Base-by-base conservation (phyloP, 2,329 filamentous ascomycete species). In the Neopestalotiopsis sp. region DNA sequence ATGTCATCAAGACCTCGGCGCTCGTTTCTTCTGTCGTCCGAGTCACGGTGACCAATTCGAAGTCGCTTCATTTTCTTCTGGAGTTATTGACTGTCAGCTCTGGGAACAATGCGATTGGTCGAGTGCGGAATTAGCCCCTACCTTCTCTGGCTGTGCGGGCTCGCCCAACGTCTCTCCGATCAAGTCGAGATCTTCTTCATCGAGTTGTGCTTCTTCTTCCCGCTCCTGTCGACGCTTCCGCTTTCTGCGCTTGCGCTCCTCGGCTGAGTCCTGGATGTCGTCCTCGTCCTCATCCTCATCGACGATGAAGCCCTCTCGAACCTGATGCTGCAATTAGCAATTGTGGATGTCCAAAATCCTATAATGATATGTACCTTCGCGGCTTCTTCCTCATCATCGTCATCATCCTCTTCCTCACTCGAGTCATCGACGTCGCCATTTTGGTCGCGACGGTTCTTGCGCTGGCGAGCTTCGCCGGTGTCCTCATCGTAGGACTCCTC, bases 41-140 rank as follows among this genome's bases (percentile, higher is more conserved):
- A 91, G 72, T 92, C 91, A 70, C 92, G 89, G 73, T 95, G 94
- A 67, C 96, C 95, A 72, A 94, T 93, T 85, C 98, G 99, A 67
- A 99, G 89, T 56, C 96, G 93, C 82, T 99, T 99, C 86, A 97
- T 97, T 79, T 97, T 97, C 74, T 92, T 91, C 91, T 97, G 72
- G 42, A 42, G 13, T 63, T 34, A n/a, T 67, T 3, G 2, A 42
- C 64, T 49, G 5, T 38, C 10, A 63, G 30, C 30, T n/a, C 10
- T 17, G 10, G 64, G n/a, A 20, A 4, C n/a, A 13, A 32, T 14
- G 32, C 59, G 13, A 42, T 34, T 65, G 45, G 61, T 24, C 69
- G 4, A 32, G 30, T n/a, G 14, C 40, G 49, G 34, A 63, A 49
- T 24, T 58, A 57, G 20, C 45, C 28, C 85, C 73, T 88, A 94